Evolutionary conservation across 345 rosid species (phyloP), one percentile per base, ranked within the genome.

Genomic region (Nephelium lappaceum): DNA sequence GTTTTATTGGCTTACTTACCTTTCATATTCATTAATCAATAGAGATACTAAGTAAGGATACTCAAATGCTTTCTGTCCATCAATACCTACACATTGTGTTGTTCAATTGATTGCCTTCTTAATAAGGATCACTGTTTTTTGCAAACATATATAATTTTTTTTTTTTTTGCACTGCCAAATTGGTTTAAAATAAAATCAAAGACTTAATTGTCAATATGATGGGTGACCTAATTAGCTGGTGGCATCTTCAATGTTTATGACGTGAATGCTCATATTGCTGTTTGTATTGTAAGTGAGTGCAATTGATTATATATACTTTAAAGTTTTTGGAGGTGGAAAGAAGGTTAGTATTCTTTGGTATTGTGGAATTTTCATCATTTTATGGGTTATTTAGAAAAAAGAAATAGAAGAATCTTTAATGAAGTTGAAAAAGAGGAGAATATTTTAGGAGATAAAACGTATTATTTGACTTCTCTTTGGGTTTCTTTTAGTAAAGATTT

Each of bases 41-140:
- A 47, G 68, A 31, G 18, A 62, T 75, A 36, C 70, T 64, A 42
- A 36, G 11, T 58, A 63, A 41, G 23, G 77, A 61, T 61, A 55
- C 68, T 36, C 39, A 16, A 18, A 51, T 51, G 49, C 14, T 21
- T 21, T 41, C 15, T 8, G 39, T 24, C 11, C 4, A 27, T 24
- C 5, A n/a, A 31, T 65, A 36, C 23, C 16, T 67, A 15, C 16
- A 19, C 16, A 3, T 57, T 18, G 42, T 12, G 5, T 25, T 43
- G 18, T 3, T 41, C 19, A 74, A 45, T 45, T 45, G 42, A 43
- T 25, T 74, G 11, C 18, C 25, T 15, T 60, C 39, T 62, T 74
- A 25, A 24, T 74, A 19, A 14, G 36, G 77, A 11, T 24, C 19
- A 42, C 42, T 5, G 57, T 60, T n/a, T 5, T 21, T 43, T 61